Evolutionary conservation across 768 basidiomycete species (phyloP), one percentile per base, ranked within the genome.

Genomic region (Porphyrellus cyaneotinctus): DNA sequence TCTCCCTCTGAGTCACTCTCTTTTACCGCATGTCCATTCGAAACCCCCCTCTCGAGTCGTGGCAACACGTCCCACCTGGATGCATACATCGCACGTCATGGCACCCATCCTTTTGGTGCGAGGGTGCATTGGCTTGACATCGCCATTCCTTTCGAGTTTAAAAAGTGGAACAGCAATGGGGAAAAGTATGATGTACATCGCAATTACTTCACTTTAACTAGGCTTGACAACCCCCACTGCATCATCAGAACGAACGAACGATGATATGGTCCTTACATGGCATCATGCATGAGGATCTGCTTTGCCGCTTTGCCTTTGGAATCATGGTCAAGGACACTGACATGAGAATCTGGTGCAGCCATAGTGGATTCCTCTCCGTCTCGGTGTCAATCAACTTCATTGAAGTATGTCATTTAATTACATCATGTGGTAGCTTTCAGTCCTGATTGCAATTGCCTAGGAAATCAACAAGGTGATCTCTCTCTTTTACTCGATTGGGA

Each of bases 221-320:
- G 14, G 5, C 15, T 20, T 49, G 15, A 43, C 14, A 14, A 35
- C 12, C 6, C 7, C 33, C 47, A 5, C 47, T 51, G 8, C n/a
- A 18, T 22, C n/a, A 18, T 22, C 6, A 62, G 61, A 56, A 59
- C 18, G 30, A 53, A 37, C 4, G 1, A 18, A 60, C 71, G 56
- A 48, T 69, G 1, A 49, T 72, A 20, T 67, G 65, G 65, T 60
- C 54, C 41, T 38, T 67, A 18, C 56, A 61, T 23, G 53, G 62
- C 17, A 59, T 63, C 39, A 66, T 72, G 64, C 53, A 54, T 2
- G 53, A 63, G 32, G 71, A 72, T 45, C 64, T 57, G 0, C 2
- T 64, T 65, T 30, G 52, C 57, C 6, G 1, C 5, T 65, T 67
- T 30, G 51, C 57, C 3, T 61, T 66, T 18, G 70, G 69, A 0